phyloP scores from a whole-genome alignment of 441 rosid species.

The Gossypium lobatum region DNA sequence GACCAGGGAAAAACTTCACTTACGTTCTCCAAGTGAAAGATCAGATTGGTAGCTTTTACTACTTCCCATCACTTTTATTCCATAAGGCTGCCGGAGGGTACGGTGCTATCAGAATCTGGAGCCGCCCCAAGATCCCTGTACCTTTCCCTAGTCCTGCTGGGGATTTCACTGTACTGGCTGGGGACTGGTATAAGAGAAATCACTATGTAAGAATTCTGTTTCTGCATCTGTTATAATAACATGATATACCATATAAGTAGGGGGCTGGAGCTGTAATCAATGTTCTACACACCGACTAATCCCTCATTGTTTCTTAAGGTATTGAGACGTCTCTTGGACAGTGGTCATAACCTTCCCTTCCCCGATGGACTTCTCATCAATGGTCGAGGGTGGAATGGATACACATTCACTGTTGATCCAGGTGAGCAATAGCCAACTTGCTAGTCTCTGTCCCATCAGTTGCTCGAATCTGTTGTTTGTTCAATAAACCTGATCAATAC shows the following conservation, averaged over 20 bases:
- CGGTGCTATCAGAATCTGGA: slow-evolving; percentile 57
- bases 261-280: neutral
- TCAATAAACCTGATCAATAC: neutral
- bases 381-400: slow-evolving; percentile 63
- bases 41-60: slow-evolving; percentile 57
- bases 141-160: slow-evolving; percentile 52
- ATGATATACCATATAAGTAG: neutral
- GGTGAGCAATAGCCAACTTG: slow-evolving; percentile 20
- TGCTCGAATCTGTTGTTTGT: neutral
- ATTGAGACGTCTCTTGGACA: slow-evolving; percentile 43
- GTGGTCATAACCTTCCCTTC: slow-evolving; percentile 37
- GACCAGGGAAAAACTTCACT: slow-evolving; percentile 54
- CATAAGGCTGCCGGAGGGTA: slow-evolving; percentile 66
- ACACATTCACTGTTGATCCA: slow-evolving; percentile 54
- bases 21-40: slow-evolving; percentile 55
- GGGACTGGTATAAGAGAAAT: slow-evolving; percentile 58
- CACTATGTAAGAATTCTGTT: slow-evolving; percentile 40
- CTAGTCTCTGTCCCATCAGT: neutral
- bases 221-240: neutral
- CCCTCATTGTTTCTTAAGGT: slow-evolving; percentile 19
- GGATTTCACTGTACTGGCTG: slow-evolving; percentile 45
- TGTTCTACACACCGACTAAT: neutral
- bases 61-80: slow-evolving; percentile 53
- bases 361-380: slow-evolving; percentile 66
- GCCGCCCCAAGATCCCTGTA: slow-evolving; percentile 56